Base-by-base conservation (phyloP, 352 stramenopile species). In the Phytophthora pistaciae region DNA sequence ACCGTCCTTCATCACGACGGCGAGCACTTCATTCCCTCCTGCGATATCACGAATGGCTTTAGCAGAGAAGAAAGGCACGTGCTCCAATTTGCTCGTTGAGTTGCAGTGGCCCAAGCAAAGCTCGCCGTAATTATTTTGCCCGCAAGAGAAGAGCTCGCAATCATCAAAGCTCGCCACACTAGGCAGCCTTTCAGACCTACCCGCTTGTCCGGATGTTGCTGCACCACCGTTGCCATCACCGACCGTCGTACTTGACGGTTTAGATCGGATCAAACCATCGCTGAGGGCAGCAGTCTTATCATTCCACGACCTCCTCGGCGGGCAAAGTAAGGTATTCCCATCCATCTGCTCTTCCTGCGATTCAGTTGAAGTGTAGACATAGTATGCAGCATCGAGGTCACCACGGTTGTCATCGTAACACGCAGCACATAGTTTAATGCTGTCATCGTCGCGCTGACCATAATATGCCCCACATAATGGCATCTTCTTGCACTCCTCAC, bases 101-200 rank as follows among this genome's bases (percentile, higher is more conserved):
- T 96, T 95, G 68, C 90, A 96, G 56, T 97, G 88, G 0, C 91
- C 91, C 20, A 96, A 77, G 44, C 89, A 94, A 4, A 97, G 73
- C 57, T 97, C 91, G 10, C 91, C 91, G 59, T 97, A 97, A 64
- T 96, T 97, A 70, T 97, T 97, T 77, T 97, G 91, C 0, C 91
- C 91, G 33, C 89, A 97, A 1, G 90, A 94, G 70, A 96, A 97
- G 4, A 97, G 69, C 40, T 97, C 87, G 25, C 89, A 94, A 65
- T 95, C 87, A n/a, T 95, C 90, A 64, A 85, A 96, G 56, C 77
- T 82, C 4, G 65, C 13, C 44, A 70, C 31, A 69, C 27, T 66
- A 38, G 59, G 25, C 23, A 71, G 21, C 49, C 27, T 66, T 50
- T 62, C 56, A 3, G 48, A 49, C 23, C 60, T 50, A 27, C 46